A percentile compares a stretch with the other conserved stretches of the same genome.
Evolutionary conservation across 2,329 filamentous ascomycete species (phyloP).

Genomic region (Colletotrichum plurivorum): DNA sequence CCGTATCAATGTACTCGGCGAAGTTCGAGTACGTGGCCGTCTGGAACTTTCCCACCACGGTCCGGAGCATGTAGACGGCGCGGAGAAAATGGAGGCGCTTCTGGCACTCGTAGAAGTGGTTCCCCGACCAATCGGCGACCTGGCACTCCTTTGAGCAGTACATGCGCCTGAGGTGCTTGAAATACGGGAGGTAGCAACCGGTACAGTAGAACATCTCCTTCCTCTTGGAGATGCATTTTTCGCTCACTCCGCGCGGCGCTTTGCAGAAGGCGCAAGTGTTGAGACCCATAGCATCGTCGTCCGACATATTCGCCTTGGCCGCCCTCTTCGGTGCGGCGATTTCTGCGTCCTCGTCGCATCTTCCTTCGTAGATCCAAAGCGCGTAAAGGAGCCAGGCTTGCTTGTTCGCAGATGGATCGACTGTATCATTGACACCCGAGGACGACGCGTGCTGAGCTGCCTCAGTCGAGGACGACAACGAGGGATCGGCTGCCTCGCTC

Average conservation of each 20-base stretch:
- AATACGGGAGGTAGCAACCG: constrained; percentile 28
- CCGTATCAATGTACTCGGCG: background rate
- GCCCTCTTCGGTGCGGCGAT: background rate
- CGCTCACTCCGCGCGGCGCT: background rate
- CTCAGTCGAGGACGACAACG: too few species aligned
- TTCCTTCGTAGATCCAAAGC: constrained; percentile 33
- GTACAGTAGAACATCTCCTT: constrained; percentile 22
- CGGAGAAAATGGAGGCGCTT: constrained; percentile 34
- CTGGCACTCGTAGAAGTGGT: constrained; percentile 33
- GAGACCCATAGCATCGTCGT: background rate
- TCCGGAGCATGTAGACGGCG: constrained; percentile 20
- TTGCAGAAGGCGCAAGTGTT: background rate
- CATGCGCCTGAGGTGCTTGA: constrained; percentile 8
- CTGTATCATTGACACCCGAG: too few species aligned
- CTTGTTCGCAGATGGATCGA: background rate
- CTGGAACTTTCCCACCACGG: constrained; percentile 27
- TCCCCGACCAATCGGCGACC: constrained; percentile 21
- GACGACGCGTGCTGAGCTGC: too few species aligned
- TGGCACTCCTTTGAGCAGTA: constrained; percentile 37
- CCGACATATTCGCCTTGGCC: too few species aligned
- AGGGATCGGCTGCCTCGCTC: background rate
- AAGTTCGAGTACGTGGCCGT: constrained; percentile 24
- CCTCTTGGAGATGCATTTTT: background rate
- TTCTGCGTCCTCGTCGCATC: constrained; percentile 19
- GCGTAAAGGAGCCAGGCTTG: constrained; percentile 27